Evolutionary conservation across 495 filamentous ascomycete genomes (phyloP).

Genomic region (Penicillium ochrochloron): DNA sequence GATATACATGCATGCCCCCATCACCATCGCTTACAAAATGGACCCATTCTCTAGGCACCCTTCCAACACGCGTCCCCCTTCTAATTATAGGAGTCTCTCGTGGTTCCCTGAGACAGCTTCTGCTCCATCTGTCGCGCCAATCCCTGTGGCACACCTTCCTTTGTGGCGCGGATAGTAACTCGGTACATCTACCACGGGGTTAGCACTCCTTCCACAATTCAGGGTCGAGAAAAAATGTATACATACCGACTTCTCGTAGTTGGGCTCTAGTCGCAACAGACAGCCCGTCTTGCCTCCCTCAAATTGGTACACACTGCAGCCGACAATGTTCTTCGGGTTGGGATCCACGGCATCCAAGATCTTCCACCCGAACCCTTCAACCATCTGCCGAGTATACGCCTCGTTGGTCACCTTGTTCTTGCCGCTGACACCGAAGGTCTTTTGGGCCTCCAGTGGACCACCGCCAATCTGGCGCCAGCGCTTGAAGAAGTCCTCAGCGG

Average conservation of each 20-base stretch:
- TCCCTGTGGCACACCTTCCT: conserved; percentile 81
- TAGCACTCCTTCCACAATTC: conserved; percentile 2
- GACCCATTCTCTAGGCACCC: neutral
- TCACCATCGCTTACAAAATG: conserved; percentile 13
- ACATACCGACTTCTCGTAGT: conserved; percentile 82
- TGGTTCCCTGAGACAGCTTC: conserved; percentile 62
- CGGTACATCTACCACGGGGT: conserved; percentile 77
- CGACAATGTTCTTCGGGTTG: conserved; percentile 90
- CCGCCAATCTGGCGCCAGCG: conserved; percentile 98
- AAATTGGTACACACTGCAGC: conserved; percentile 87
- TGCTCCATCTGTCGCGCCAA: conserved; percentile 88
- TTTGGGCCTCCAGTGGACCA: conserved; percentile 80
- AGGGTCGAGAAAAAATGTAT: neutral
- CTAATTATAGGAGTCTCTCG: conserved; percentile 21
- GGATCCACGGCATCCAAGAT: conserved; percentile 84
- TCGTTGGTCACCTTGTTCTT: conserved; percentile 56
- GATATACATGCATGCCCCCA: conserved; percentile 31
- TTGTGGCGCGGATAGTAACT: conserved; percentile 90
- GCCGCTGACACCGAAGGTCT: conserved; percentile 70
- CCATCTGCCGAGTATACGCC: conserved; percentile 64
- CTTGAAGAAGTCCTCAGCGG: conserved; percentile 95
- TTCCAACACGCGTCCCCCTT: neutral
- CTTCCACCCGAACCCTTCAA: conserved; percentile 87
- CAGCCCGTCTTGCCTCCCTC: conserved; percentile 91
- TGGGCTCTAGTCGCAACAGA: conserved; percentile 91